Conservation (phyloP, 202 grass and related monocot genomes). For the Brachypodium distachyon region DNA sequence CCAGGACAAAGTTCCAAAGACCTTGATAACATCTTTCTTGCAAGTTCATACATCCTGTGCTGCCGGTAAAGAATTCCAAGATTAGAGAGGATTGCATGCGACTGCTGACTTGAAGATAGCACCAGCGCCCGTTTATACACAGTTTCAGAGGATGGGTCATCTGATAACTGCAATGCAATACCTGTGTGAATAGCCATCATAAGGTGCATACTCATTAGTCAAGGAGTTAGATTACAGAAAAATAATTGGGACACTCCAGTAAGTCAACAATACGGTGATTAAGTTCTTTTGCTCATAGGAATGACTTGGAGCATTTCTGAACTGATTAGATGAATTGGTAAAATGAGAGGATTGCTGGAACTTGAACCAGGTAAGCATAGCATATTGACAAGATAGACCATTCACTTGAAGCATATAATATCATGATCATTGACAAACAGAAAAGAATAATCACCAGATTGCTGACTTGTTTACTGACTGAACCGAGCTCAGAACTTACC, state of each 20-base stretch:
- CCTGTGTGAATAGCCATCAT: slow-evolving; percentile 32
- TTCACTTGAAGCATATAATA: background rate
- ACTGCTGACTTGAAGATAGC: slow-evolving; percentile 56
- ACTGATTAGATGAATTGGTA: background rate
- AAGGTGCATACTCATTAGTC: background rate
- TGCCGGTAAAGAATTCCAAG: slow-evolving; percentile 87
- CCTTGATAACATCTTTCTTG: slow-evolving; percentile 62
- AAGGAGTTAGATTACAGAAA: background rate
- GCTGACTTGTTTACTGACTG: background rate
- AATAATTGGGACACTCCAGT: background rate
- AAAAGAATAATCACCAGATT: background rate
- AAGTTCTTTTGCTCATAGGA: background rate
- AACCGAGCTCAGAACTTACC: slow-evolving; percentile 39
- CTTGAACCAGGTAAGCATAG: slow-evolving; percentile 2
- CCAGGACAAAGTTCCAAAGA: slow-evolving; percentile 89
- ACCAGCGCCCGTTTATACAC: slow-evolving; percentile 69
- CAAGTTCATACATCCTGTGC: slow-evolving; percentile 71
- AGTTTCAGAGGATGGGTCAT: slow-evolving; percentile 65
- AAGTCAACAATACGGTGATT: background rate
- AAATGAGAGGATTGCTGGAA: background rate
- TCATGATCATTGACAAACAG: background rate
- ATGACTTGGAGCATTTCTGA: background rate
- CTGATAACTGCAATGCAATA: slow-evolving; percentile 81
- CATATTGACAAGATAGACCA: background rate
- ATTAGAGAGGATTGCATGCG: slow-evolving; percentile 81